Evolutionary conservation across 345 rosid species (phyloP), one percentile per base, ranked within the genome.

Genomic region (Hypericum androsaemum): DNA sequence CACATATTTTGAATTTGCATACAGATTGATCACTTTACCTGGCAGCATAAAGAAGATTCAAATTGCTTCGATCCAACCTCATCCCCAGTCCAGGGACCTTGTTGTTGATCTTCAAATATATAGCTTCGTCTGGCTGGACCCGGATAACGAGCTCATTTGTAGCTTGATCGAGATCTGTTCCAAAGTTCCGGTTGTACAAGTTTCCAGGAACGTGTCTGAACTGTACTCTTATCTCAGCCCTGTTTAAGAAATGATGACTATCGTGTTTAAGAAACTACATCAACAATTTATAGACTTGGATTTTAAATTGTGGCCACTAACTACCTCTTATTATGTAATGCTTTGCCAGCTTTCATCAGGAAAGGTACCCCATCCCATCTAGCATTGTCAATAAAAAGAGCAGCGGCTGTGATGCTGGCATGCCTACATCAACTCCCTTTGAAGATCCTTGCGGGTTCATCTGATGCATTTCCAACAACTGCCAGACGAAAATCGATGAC

Each of bases 331-430:
- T 73, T 80, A 54, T 92, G 94, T 52, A 92, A 71, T 51, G 97
- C 98, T 70, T 92, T 92, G 22, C 98, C 98, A 14, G 97, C 97
- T 83, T 85, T 88, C 97, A 92, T 83, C 39, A 92, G 74, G 68
- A 92, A 92, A 39, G 98, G 98, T 42, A 92, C 98, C 2, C 98
- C 98, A 40, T 85, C 97, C 98, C 98, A 92, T 80, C 98, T 83
- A 3, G 98, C 95, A 47, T 92, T 92, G 60, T 92, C 81, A 10
- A 92, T 85, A 71, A 92, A 92, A 49, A 92, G 83, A 12, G 98
- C 94, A 53, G 98, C 97, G 12, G 98, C 97, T 1, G 97, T n/a
- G n/a, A n/a, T n/a, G n/a, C n/a, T n/a, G n/a, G n/a, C n/a, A n/a
- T n/a, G n/a, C n/a, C n/a, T n/a, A n/a, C n/a, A n/a, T n/a, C n/a